These are phyloP conservation scores for Botrytis aclada DNA, from an alignment of 2,329 filamentous ascomycete species.

Conservation along the genomic window DNA sequence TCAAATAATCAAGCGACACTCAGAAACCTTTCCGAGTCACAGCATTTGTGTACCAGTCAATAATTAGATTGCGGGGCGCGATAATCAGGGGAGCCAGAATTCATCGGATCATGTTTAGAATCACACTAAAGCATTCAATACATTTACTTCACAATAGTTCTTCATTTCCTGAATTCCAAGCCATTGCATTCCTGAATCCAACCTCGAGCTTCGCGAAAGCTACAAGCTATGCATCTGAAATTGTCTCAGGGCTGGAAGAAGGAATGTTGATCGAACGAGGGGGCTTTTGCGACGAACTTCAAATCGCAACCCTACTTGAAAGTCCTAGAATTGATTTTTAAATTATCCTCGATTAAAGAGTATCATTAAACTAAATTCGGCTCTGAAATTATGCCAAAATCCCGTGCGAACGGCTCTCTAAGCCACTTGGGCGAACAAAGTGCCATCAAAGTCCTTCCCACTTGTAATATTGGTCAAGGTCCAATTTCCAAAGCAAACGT, in stretches of 20 bases:
- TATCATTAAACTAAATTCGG: neutral
- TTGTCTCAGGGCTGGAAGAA: neutral
- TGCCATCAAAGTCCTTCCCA: constrained; percentile 16
- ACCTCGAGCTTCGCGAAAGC: neutral
- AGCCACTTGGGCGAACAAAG: neutral
- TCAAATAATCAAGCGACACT: neutral
- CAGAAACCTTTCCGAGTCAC: neutral
- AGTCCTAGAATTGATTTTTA: neutral
- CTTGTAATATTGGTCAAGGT: constrained; percentile 15
- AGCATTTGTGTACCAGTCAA: neutral
- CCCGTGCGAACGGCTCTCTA: neutral
- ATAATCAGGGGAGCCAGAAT: neutral
- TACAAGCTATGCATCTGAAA: neutral
- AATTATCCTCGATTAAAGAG: neutral
- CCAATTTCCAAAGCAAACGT: constrained; percentile 17
- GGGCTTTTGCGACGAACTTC: neutral
- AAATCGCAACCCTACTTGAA: neutral
- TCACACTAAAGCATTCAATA: too few species aligned
- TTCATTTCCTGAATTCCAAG: neutral
- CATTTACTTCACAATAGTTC: neutral
- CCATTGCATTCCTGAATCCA: neutral
- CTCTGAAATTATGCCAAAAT: neutral
- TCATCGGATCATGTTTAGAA: neutral
- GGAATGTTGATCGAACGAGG: neutral
- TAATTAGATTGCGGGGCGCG: neutral